A percentile compares a stretch with the other conserved stretches of the same genome.
Conservation (phyloP, 2,329 filamentous ascomycete species). For the Talaromyces sp. region DNA sequence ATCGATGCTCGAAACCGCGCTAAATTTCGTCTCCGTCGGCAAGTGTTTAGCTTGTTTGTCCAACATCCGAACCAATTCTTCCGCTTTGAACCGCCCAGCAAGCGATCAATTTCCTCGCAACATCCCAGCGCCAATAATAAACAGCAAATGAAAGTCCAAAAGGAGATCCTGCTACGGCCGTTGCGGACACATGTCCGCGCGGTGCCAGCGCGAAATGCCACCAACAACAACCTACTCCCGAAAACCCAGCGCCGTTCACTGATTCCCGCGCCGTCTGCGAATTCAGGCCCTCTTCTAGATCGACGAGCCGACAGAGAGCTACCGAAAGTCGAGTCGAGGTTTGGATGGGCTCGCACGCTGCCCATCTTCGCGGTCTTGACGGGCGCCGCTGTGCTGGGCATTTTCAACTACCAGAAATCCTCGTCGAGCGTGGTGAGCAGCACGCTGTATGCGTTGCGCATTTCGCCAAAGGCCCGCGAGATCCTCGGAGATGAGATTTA, state of each 20-base stretch:
- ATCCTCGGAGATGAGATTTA: constrained; percentile 83
- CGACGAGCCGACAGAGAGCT: constrained; percentile 51
- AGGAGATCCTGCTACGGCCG: neutral
- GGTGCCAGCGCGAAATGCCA: neutral
- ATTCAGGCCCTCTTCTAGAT: constrained; percentile 48
- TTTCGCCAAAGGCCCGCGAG: constrained; percentile 66
- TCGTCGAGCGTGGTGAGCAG: constrained; percentile 81
- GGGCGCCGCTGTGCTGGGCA: constrained; percentile 67
- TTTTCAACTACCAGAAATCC: constrained; percentile 99
- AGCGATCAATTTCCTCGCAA: neutral
- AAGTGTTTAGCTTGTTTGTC: neutral
- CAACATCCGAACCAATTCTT: neutral
- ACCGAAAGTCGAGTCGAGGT: constrained; percentile 40
- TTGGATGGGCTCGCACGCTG: constrained; percentile 66
- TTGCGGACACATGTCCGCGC: constrained; percentile 1
- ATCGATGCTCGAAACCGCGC: neutral
- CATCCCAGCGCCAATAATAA: neutral
- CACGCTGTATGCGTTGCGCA: constrained; percentile 87
- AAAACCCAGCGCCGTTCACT: constrained; percentile 36
- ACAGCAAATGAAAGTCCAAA: constrained; percentile 3
- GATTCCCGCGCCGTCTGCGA: constrained; percentile 46
- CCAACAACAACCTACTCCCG: neutral
- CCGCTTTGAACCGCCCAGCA: neutral
- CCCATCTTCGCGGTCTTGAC: constrained; percentile 76
- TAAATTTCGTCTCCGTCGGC: neutral